Conservation (phyloP, 352 stramenopile genomes). For the Phytopythium vexans region DNA sequence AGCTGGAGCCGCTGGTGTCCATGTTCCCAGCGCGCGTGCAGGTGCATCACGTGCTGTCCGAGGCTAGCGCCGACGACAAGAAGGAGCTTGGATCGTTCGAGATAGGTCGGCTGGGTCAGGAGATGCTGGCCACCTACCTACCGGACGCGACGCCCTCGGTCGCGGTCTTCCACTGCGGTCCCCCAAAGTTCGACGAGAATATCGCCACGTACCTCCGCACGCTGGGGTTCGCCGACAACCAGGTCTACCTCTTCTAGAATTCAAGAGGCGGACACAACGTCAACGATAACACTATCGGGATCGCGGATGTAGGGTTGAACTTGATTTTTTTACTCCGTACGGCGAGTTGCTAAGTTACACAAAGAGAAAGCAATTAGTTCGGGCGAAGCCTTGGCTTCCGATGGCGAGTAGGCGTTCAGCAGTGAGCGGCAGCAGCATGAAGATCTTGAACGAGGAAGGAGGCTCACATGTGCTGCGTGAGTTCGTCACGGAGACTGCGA, state of each 20-base stretch:
- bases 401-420: too few species aligned
- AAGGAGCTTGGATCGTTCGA: conserved; percentile 49
- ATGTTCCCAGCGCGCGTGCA: conserved; percentile 69
- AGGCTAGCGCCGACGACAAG: conserved; percentile 34
- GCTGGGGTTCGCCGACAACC: conserved; percentile 42
- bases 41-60: conserved; percentile 63
- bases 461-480: conserved; percentile 33
- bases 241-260: conserved; percentile 66
- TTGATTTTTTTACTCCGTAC: too few species aligned
- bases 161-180: conserved; percentile 71
- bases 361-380: too few species aligned
- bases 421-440: too few species aligned
- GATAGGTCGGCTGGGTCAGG: conserved; percentile 45
- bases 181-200: conserved; percentile 67
- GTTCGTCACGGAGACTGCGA: conserved; percentile 62
- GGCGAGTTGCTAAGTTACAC: too few species aligned
- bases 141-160: conserved; percentile 33
- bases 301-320: too few species aligned
- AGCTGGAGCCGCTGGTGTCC: conserved; percentile 74
- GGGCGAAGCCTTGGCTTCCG: too few species aligned
- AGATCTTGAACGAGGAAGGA: neutral
- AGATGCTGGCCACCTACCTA: conserved; percentile 42
- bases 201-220: conserved; percentile 36
- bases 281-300: neutral
- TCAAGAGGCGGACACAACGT: too few species aligned